A percentile compares a stretch with the other conserved stretches of the same genome.
Conservation (phyloP, 2,329 filamentous ascomycete genomes). For the Microthyrium microscopicum region DNA sequence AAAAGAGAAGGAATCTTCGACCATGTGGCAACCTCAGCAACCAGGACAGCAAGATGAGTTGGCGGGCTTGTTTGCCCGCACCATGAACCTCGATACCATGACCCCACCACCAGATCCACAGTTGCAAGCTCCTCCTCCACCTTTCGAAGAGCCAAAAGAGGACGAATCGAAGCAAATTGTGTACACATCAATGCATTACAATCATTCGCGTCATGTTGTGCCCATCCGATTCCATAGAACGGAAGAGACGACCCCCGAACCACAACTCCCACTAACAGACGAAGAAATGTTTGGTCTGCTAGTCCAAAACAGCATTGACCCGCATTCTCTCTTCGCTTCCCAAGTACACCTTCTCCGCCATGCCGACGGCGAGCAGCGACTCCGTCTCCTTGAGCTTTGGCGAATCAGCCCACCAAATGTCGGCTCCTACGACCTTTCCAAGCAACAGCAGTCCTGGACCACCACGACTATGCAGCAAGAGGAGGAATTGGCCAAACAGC, state of each 20-base stretch:
- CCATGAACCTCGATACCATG: constrained; percentile 35
- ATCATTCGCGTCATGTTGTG: constrained; percentile 9
- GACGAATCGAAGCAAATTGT: constrained; percentile 33
- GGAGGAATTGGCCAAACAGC: constrained; percentile 37
- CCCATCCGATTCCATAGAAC: constrained; percentile 11
- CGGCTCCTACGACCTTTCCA: constrained; percentile 37
- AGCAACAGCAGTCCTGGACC: constrained; percentile 41
- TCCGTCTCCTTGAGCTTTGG: constrained; percentile 71
- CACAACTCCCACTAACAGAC: constrained; percentile 16
- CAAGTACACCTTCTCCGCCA: constrained; percentile 67
- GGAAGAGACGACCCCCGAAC: constrained; percentile 16
- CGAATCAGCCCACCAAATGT: constrained; percentile 52
- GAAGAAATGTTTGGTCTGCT: constrained; percentile 41
- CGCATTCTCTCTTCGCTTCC: constrained; percentile 49
- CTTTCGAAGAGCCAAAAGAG: neutral
- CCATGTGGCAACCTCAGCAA: constrained; percentile 28
- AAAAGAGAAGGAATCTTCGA: constrained; percentile 15
- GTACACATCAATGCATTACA: constrained; percentile 70
- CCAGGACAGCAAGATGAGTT: constrained; percentile 69
- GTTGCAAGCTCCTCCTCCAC: constrained; percentile 13
- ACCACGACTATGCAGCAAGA: constrained; percentile 38
- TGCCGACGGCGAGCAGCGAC: constrained; percentile 54
- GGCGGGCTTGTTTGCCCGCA: constrained; percentile 59
- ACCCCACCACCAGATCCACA: constrained; percentile 10
- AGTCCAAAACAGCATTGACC: constrained; percentile 51